Evolutionary conservation across 208 protist genomes (phyloP), one percentile per base, ranked within the genome.

Genomic region (Crithidia brevicula): DNA sequence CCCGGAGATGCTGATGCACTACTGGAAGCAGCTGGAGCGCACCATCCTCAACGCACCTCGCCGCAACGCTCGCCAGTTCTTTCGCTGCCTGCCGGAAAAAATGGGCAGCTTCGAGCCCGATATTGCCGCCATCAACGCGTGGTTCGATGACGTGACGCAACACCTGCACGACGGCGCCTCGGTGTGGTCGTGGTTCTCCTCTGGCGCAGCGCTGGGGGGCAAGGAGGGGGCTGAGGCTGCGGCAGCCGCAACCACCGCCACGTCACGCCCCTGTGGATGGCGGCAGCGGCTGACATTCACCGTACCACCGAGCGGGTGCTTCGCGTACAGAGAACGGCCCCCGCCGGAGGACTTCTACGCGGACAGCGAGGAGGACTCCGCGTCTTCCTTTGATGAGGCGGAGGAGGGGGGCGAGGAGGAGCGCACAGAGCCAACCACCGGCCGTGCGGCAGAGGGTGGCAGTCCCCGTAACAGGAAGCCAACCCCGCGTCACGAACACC

Each of bases 1-100:
- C 16, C 61, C 61, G 4, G 74, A 74, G 40, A 72, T 80, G 67
- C 36, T 80, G 30, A 74, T 67, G 60, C 74, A 72, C 42, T 80
- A 80, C 67, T 80, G 74, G 74, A 63, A 53, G 50, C 74, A 80
- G 63, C 56, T 80, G 16, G 53, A 72, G 49, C 67, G 67, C 15
- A 63, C 62, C 4, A 80, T 80, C 40, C 54, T 80, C 3, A 47
- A 58, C 23, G 66, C 74, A 1, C 74, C 74, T 46, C 66, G 74
- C 2, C 58, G 36, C 20, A 57, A 70, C 40, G 54, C 67, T 13
- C 25, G 18, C n/a, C 23, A 20, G 6, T 51, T 73, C 25, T 73
- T 62, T 31, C 51, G 57, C 27, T 33, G 30, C 8, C 53, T 73
- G 46, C 67, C 67, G 2, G 13, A 31, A n/a, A 20, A 22, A 25